phyloP scores from a whole-genome alignment of 352 stramenopile genomes.

The Globisporangium radiosum region DNA sequence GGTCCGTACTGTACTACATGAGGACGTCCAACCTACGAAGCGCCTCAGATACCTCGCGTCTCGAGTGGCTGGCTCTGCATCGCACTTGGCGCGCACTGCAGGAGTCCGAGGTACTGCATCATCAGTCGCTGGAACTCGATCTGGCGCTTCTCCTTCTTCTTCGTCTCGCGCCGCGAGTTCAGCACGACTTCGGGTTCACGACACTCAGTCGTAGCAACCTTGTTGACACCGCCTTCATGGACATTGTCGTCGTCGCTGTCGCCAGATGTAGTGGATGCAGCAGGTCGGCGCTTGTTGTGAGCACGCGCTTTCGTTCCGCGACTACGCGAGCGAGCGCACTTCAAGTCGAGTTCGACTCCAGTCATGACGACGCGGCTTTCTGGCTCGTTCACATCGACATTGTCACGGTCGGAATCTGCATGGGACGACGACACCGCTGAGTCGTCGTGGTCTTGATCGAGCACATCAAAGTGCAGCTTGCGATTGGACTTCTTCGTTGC shows the following conservation, averaged over 20 bases:
- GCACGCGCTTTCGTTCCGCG: neutral
- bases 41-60: too few relatives aligned
- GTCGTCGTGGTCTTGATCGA: neutral
- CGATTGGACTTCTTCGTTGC: neutral
- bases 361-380: neutral
- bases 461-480: neutral
- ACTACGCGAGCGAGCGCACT: neutral
- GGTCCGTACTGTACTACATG: neutral
- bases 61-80: neutral
- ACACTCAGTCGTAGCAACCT: neutral
- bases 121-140: constrained; percentile 13
- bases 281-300: too few relatives aligned
- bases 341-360: too few relatives aligned
- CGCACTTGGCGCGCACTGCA: constrained; percentile 6
- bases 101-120: constrained; percentile 14
- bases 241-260: neutral
- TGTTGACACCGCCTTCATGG: neutral
- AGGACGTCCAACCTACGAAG: neutral
- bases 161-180: neutral
- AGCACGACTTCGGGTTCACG: neutral
- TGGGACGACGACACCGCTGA: neutral
- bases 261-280: neutral
- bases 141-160: constrained; percentile 4
- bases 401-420: neutral
- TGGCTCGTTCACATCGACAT: neutral